Percentiles rank a stretch among this genome's conserved stretches.
Conservation (phyloP, 2,329 filamentous ascomycete genomes). For the Paecilomyces fulvus region DNA sequence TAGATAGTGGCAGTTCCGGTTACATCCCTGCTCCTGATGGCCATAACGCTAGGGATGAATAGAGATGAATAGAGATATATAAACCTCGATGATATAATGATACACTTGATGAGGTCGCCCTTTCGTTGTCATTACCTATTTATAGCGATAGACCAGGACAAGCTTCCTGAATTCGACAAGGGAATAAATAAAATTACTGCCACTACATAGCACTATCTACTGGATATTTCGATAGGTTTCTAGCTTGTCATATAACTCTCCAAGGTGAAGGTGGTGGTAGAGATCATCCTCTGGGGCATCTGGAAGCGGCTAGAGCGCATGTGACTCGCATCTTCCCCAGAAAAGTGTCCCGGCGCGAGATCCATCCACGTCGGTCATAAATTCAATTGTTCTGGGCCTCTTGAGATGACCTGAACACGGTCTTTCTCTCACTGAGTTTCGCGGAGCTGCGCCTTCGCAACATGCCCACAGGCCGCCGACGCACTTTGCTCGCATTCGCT, state of each 20-base stretch:
- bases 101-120: background rate
- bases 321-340: conserved; percentile 20
- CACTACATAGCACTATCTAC: too few species aligned
- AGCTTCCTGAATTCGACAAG: background rate
- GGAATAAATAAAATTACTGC: background rate
- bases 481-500: conserved; percentile 2
- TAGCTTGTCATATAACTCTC: background rate
- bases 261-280: too few species aligned
- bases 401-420: conserved; percentile 22
- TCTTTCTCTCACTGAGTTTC: conserved; percentile 15
- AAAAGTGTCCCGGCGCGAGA: conserved; percentile 4
- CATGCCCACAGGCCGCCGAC: conserved; percentile 5
- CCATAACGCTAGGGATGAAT: background rate
- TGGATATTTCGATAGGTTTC: background rate
- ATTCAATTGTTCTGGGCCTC: conserved; percentile 11
- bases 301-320: conserved; percentile 3
- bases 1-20: background rate
- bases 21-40: background rate
- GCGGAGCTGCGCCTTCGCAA: background rate
- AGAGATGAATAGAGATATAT: background rate
- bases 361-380: conserved; percentile 10
- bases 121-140: background rate
- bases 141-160: background rate
- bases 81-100: background rate
- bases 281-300: background rate